Evolutionary conservation across 202 grass and related monocot genomes (phyloP).

Genomic region (Setaria italica): DNA sequence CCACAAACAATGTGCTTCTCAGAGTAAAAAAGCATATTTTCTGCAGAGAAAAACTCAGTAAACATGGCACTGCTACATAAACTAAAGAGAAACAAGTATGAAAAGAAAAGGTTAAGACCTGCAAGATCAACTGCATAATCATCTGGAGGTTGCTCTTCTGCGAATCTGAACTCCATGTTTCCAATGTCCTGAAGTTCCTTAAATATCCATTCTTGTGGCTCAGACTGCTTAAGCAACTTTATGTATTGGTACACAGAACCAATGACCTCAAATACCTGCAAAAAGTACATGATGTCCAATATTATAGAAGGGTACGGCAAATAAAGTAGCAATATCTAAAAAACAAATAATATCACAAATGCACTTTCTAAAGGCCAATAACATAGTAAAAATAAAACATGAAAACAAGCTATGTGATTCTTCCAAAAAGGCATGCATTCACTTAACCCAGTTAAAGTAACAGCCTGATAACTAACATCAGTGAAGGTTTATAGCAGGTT

Average conservation of each 20-base stretch:
- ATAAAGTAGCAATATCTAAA: not conserved
- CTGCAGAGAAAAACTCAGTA: constrained; percentile 57
- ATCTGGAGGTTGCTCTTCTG: constrained; percentile 97
- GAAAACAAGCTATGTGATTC: not conserved
- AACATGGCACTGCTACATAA: constrained; percentile 21
- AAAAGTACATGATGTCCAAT: constrained; percentile 41
- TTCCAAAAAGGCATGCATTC: not conserved
- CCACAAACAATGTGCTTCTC: constrained; percentile 84
- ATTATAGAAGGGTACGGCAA: not conserved
- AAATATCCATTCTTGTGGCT: constrained; percentile 97
- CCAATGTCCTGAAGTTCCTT: constrained; percentile 95
- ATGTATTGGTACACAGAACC: constrained; percentile 84
- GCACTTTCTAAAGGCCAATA: not conserved
- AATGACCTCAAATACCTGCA: constrained; percentile 79
- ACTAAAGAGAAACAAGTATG: constrained; percentile 35
- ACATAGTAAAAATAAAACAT: not conserved
- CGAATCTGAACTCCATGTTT: constrained; percentile 97
- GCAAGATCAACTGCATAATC: constrained; percentile 90
- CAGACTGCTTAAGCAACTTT: constrained; percentile 73
- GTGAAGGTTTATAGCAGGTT: not conserved
- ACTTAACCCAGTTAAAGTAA: not conserved
- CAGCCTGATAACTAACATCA: not conserved
- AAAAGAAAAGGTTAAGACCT: constrained; percentile 59
- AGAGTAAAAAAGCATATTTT: constrained; percentile 86
- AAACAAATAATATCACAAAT: not conserved